Evolutionary conservation across 495 filamentous ascomycete genomes (phyloP).

Genomic region (Bryoglossum gracile): DNA sequence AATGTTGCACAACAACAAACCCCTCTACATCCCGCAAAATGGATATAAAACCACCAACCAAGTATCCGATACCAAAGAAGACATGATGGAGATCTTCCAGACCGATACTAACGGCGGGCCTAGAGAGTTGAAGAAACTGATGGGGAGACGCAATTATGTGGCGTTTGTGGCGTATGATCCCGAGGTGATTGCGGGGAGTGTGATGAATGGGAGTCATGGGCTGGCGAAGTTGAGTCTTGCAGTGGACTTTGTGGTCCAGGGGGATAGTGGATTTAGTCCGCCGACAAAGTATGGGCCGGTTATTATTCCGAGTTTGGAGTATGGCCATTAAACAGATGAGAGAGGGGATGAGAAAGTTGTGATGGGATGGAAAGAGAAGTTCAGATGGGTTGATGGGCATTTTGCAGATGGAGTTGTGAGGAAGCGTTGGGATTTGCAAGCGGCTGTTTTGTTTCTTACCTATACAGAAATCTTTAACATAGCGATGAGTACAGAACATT

Average conservation of each 20-base stretch:
- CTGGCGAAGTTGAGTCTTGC: slow-evolving; percentile 76
- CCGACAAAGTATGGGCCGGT: slow-evolving; percentile 97
- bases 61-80: slow-evolving; percentile 80
- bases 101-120: slow-evolving; percentile 72
- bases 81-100: slow-evolving; percentile 99
- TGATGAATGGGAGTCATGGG: slow-evolving; percentile 36
- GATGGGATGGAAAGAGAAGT: too few species aligned
- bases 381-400: slow-evolving; percentile 13
- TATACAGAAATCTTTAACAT: not conserved
- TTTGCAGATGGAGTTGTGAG: slow-evolving; percentile 20
- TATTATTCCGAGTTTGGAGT: slow-evolving; percentile 87
- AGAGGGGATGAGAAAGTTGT: not conserved
- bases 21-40: slow-evolving; percentile 84
- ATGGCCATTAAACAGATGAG: slow-evolving; percentile 49
- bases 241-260: slow-evolving; percentile 96
- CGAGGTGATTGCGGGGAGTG: slow-evolving; percentile 50
- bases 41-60: slow-evolving; percentile 66
- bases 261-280: slow-evolving; percentile 65
- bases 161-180: slow-evolving; percentile 91
- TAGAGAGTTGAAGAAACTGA: slow-evolving; percentile 80
- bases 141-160: slow-evolving; percentile 91
- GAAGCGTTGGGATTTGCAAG: slow-evolving; percentile 13
- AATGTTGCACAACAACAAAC: slow-evolving; percentile 84
- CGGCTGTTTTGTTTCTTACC: not conserved
- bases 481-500: slow-evolving; percentile 2